Percentiles rank a stretch among this genome's conserved stretches.
phyloP scores from a whole-genome alignment of 768 basidiomycete species.

The Rhodotorula kratochvilovae region DNA sequence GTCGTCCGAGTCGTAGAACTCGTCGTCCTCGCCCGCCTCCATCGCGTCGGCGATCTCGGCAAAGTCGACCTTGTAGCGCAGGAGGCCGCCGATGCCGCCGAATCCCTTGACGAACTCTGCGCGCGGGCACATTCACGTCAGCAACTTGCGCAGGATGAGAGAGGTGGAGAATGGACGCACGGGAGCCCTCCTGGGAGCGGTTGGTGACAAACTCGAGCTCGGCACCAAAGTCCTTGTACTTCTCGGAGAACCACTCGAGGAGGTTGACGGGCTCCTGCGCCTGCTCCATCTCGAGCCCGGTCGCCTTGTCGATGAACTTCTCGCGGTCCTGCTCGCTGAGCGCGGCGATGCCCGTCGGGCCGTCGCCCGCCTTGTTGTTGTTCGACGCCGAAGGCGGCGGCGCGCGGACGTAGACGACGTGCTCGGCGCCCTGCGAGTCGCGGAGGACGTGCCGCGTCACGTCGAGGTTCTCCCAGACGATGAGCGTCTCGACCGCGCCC shows the following conservation, averaged over 20 bases:
- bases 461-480: slow-evolving; percentile 98
- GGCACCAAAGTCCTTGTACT: slow-evolving; percentile 96
- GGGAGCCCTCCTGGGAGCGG: slow-evolving; percentile 86
- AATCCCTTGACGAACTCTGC: slow-evolving; percentile 92
- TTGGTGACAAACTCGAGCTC: slow-evolving; percentile 86
- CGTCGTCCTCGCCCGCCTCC: slow-evolving; percentile 47
- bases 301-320: slow-evolving; percentile 92
- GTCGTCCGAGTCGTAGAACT: slow-evolving; percentile 42
- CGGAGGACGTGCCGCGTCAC: slow-evolving; percentile 79
- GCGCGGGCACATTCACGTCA: not conserved
- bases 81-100: slow-evolving; percentile 90
- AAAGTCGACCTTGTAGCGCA: slow-evolving; percentile 98
- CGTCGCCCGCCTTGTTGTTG: slow-evolving; percentile 19
- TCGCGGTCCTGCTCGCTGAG: slow-evolving; percentile 75
- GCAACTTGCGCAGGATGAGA: not conserved
- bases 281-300: slow-evolving; percentile 93
- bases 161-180: slow-evolving; percentile 64
- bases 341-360: slow-evolving; percentile 30
- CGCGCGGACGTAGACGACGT: slow-evolving; percentile 64
- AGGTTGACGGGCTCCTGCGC: slow-evolving; percentile 71
- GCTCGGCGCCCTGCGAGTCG: slow-evolving; percentile 77
- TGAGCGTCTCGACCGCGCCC: slow-evolving; percentile 91
- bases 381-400: slow-evolving; percentile 37
- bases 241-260: slow-evolving; percentile 97
- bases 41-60: slow-evolving; percentile 60